These are phyloP conservation scores for Phialophora verrucosa DNA, from an alignment of 2,329 filamentous ascomycete genomes.

Conservation along the genomic window DNA sequence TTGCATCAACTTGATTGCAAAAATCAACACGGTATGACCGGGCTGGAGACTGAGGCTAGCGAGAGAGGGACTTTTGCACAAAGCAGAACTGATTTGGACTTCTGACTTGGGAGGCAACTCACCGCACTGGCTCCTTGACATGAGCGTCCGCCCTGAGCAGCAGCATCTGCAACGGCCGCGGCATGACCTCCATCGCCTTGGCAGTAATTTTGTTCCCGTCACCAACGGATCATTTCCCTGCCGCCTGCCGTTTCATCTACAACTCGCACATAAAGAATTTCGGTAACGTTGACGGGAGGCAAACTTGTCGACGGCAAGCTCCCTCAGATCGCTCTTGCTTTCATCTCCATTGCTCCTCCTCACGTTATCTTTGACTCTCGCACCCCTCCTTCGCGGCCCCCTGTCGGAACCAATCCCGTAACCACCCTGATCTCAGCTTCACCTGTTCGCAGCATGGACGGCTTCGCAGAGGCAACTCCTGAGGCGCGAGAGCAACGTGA, in stretches of 20 bases:
- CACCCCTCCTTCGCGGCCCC: neutral
- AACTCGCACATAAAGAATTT: neutral
- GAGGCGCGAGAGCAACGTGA: slow-evolving; percentile 23
- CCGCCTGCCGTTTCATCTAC: slow-evolving; percentile 1
- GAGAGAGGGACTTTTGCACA: neutral
- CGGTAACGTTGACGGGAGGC: neutral
- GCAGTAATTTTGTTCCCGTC: neutral
- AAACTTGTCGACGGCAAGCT: slow-evolving; percentile 3
- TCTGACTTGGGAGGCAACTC: neutral
- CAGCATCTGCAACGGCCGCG: neutral
- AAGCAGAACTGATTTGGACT: neutral
- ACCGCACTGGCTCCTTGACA: too few species aligned
- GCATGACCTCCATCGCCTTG: neutral
- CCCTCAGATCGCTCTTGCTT: neutral
- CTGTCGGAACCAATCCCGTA: neutral
- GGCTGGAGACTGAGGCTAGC: neutral
- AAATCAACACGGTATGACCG: neutral
- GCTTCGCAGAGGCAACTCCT: slow-evolving; percentile 12
- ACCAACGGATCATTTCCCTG: slow-evolving; percentile 3
- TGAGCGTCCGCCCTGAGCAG: neutral
- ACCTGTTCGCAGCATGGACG: slow-evolving; percentile 26
- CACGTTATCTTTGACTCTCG: neutral
- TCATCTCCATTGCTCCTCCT: neutral
- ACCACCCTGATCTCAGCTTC: slow-evolving; percentile 5
- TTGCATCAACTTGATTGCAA: neutral